phyloP scores from a whole-genome alignment of 352 stramenopile genomes.

The Pythium pyrilobum region DNA sequence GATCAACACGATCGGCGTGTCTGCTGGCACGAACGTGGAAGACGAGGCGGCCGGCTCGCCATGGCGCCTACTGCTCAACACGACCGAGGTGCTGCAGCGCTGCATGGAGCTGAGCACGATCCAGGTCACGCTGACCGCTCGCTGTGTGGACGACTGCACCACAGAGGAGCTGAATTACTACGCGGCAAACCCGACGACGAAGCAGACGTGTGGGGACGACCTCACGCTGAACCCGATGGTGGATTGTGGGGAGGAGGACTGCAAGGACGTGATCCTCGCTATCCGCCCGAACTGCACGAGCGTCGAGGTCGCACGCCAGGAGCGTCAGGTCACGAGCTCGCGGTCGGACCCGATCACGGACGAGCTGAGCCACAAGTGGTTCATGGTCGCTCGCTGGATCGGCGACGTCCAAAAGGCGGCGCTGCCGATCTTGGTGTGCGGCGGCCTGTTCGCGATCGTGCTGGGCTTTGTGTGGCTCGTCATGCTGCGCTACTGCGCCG shows the following conservation, averaged over 20 bases:
- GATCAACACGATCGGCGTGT: conserved; percentile 27
- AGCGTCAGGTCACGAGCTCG: conserved; percentile 36
- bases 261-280: conserved; percentile 33
- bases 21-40: conserved; percentile 28
- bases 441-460: conserved; percentile 54
- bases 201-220: conserved; percentile 34
- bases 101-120: conserved; percentile 64
- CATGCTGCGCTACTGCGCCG: conserved; percentile 66
- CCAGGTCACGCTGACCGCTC: conserved; percentile 32
- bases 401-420: conserved; percentile 76
- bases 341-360: conserved; percentile 45
- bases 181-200: conserved; percentile 15
- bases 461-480: conserved; percentile 75
- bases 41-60: conserved; percentile 51
- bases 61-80: conserved; percentile 59
- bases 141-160: conserved; percentile 63
- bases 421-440: conserved; percentile 72
- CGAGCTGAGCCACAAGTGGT: conserved; percentile 61
- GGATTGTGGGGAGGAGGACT: conserved; percentile 47
- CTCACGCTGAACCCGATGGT: conserved; percentile 39
- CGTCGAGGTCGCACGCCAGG: conserved; percentile 37
- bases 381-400: conserved; percentile 68
- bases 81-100: conserved; percentile 56
- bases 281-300: conserved; percentile 44
- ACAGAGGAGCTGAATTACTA: conserved; percentile 34